Percentiles rank a stretch among this genome's conserved stretches.
Conservation (phyloP, 331 rosid species). For the Pyracantha coccinea region DNA sequence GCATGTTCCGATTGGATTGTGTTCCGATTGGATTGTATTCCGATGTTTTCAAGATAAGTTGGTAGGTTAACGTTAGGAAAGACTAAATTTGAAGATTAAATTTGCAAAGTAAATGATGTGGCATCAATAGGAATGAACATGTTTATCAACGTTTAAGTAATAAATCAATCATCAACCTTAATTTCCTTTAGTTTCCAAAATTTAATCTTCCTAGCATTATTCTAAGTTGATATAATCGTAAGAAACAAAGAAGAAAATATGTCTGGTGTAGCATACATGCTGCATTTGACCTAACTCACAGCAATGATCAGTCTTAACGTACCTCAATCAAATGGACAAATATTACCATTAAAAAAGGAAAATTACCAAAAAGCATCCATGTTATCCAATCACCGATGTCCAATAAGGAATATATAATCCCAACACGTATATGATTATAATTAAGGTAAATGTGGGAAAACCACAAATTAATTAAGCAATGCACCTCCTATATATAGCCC, state of each 20-base stretch:
- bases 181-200: no score
- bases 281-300: not conserved
- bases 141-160: no score
- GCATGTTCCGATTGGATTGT: not conserved
- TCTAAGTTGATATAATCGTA: not conserved
- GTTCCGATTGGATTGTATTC: not conserved
- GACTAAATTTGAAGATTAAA: no score
- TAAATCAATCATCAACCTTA: no score
- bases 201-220: no score
- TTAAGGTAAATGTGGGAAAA: not conserved
- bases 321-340: not conserved
- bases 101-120: no score
- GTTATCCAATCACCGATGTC: no score
- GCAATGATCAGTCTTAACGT: not conserved
- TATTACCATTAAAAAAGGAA: no score
- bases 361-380: no score
- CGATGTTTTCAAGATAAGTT: not conserved
- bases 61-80: no score
- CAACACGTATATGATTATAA: not conserved
- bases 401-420: not conserved
- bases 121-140: no score
- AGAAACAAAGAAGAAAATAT: not conserved
- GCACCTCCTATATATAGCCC: not conserved
- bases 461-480: not conserved
- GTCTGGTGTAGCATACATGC: not conserved